phyloP scores from a whole-genome alignment of 306 rosid species.

The Ormosia semicastrata region DNA sequence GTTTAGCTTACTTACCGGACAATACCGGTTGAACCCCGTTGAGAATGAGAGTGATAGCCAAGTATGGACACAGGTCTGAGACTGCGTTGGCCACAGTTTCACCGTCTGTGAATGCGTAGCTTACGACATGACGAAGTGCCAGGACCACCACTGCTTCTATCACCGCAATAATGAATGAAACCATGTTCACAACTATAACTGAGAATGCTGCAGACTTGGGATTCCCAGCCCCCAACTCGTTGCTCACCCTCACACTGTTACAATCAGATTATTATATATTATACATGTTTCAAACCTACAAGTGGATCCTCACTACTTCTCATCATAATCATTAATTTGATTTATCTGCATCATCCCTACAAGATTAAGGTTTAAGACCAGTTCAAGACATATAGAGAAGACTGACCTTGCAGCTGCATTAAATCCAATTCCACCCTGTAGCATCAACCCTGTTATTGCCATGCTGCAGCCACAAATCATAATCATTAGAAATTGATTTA shows the following conservation, averaged over 20 bases:
- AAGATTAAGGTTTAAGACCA: not conserved
- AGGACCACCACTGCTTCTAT: constrained; percentile 51
- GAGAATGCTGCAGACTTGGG: constrained; percentile 65
- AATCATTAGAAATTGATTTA: not conserved
- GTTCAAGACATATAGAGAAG: not conserved
- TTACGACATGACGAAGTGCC: constrained; percentile 50
- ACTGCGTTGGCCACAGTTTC: constrained; percentile 60
- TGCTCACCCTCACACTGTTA: constrained; percentile 67
- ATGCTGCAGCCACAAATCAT: constrained; percentile 42
- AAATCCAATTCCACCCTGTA: constrained; percentile 61
- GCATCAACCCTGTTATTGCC: constrained; percentile 40
- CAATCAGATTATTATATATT: not conserved
- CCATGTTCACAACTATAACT: constrained; percentile 38
- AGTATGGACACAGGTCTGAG: constrained; percentile 56
- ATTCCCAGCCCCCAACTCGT: constrained; percentile 76
- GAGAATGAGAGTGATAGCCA: constrained; percentile 59
- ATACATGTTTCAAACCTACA: not conserved
- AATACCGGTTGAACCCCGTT: constrained; percentile 76
- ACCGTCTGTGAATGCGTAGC: constrained; percentile 67
- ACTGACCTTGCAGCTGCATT: constrained; percentile 77
- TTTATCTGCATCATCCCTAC: not conserved
- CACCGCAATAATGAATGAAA: constrained; percentile 43
- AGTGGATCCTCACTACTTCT: too few relatives aligned
- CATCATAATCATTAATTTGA: not conserved
- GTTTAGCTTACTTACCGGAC: constrained; percentile 40